Evolutionary conservation across 2,329 filamentous ascomycete species (phyloP), one percentile per base, ranked within the genome.

Genomic region (Hymenoscyphus linearis): DNA sequence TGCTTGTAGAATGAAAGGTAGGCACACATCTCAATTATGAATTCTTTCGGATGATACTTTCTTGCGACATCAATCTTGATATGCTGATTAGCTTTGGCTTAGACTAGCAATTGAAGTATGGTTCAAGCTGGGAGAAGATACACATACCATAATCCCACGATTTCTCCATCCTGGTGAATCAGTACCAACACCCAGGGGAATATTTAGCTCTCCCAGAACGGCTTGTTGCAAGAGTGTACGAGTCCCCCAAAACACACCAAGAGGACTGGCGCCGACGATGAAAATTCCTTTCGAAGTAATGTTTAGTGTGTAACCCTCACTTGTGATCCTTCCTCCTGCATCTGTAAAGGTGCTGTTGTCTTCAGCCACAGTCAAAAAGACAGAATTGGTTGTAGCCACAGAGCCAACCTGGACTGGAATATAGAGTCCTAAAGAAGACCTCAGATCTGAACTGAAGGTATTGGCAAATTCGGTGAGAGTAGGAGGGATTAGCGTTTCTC

Each of bases 1-100:
- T 85, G 79, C 67, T 85, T 86, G 74, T 83, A 85, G 68, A 82
- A 85, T 31, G 82, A 85, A 64, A 83, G 79, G 69, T 85, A 85
- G 0, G 79, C 77, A 70, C 83, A 85, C 64, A 85, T 73, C n/a
- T 85, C 82, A 47, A 77, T 75, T 16, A 85, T 67, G 63, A 84
- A 85, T 14, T 77, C 74, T 6, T 76, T 73, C 0, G 82, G 79
- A 65, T 85, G 85, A 69, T 78, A 85, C 67, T 85, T 81, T 2
- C 83, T 77, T 0, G 77, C 83, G 3, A 74, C 77, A 60, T 86
- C 83, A 3, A 85, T 74, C 76, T 68, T 67, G 68, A 66, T 69
- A 4, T 4, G 3, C 16, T 34, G n/a, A 26, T 40, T 26, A 61
- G 26, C 54, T 40, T 13, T 35, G 10, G n/a, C 1, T 16, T 31